These are phyloP conservation scores for Calonectria pseudoreteaudii DNA, from an alignment of 2,329 filamentous ascomycete species.

Conservation along the genomic window DNA sequence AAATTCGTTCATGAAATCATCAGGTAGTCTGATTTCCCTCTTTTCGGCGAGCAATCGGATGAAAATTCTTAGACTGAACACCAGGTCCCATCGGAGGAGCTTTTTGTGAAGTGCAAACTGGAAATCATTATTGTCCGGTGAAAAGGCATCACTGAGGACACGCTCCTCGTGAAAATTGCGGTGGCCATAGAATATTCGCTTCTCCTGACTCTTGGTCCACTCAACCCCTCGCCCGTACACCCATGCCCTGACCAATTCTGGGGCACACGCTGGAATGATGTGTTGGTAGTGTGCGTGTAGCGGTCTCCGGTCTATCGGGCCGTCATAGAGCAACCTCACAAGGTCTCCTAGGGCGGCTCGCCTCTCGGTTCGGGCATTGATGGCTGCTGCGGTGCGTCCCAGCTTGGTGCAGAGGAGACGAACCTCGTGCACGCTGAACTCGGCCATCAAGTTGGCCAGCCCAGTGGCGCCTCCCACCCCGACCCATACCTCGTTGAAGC, in stretches of 20 bases:
- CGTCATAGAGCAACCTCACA: background rate
- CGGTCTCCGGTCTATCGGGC: background rate
- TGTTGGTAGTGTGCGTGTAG: background rate
- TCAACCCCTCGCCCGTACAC: background rate
- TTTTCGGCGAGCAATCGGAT: background rate
- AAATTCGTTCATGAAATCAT: background rate
- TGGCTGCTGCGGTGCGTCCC: background rate
- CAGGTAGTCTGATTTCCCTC: background rate
- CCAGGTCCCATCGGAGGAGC: background rate
- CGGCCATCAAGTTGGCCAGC: background rate
- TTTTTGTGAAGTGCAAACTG: background rate
- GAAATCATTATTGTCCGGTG: background rate
- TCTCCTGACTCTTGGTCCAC: background rate
- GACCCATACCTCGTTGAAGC: background rate
- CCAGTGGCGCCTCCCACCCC: background rate
- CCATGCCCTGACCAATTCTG: background rate
- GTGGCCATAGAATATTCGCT: background rate
- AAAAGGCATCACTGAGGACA: background rate
- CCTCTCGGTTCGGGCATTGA: background rate
- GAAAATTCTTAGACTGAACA: background rate
- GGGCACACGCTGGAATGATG: background rate
- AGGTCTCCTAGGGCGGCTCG: background rate
- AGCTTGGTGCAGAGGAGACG: background rate
- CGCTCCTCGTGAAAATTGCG: background rate
- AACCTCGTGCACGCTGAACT: background rate